A percentile compares a stretch with the other conserved stretches of the same genome.
phyloP scores from a whole-genome alignment of 306 rosid species.

The Mucuna pruriens region DNA sequence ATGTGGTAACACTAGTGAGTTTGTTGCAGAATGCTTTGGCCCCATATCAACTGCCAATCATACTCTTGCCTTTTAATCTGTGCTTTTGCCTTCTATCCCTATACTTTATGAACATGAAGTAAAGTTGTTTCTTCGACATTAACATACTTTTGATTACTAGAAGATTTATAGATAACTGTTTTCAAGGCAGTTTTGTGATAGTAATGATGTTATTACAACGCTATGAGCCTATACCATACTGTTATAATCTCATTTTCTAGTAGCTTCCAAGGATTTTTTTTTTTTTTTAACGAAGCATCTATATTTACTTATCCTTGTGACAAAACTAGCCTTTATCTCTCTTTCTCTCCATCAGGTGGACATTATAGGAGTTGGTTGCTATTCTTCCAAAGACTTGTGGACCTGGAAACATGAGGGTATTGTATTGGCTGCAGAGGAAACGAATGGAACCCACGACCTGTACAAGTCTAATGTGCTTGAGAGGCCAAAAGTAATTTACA shows the following conservation, averaged over 20 bases:
- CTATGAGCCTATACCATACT: background rate
- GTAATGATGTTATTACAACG: slow-evolving; percentile 9
- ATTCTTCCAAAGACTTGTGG: slow-evolving; percentile 94
- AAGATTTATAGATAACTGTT: background rate
- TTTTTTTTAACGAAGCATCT: background rate
- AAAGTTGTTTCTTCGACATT: slow-evolving; percentile 9
- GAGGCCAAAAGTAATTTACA: slow-evolving; percentile 94
- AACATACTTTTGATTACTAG: background rate
- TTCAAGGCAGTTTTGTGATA: background rate
- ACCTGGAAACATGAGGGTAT: slow-evolving; percentile 93
- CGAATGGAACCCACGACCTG: slow-evolving; percentile 79
- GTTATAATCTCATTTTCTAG: slow-evolving; percentile 2
- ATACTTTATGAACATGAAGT: background rate
- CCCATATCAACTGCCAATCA: background rate
- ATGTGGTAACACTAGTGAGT: slow-evolving; percentile 10
- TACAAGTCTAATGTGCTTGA: slow-evolving; percentile 88
- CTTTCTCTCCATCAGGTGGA: slow-evolving; percentile 65
- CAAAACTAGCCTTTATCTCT: background rate
- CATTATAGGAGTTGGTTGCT: slow-evolving; percentile 93
- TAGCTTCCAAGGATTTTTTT: background rate
- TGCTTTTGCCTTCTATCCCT: background rate
- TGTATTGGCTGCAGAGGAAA: slow-evolving; percentile 74
- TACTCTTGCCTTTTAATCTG: background rate
- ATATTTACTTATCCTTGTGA: slow-evolving; percentile 9
- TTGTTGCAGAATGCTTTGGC: background rate